A percentile compares a stretch with the other conserved stretches of the same genome.
These are phyloP conservation scores for Penicillium sp. DNA, from an alignment of 2,329 filamentous ascomycete species.

Conservation along the genomic window DNA sequence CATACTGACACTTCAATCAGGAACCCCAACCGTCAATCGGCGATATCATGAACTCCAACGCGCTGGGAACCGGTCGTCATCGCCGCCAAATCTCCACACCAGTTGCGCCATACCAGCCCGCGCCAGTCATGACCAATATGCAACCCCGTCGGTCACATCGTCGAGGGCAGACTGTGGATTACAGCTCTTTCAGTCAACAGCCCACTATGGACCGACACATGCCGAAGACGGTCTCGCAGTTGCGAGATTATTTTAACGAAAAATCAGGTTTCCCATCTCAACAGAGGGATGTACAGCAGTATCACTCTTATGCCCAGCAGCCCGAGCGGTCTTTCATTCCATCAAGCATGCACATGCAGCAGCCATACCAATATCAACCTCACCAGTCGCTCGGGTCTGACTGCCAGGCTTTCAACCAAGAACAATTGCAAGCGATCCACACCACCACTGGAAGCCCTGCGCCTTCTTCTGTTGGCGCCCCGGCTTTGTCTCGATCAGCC, in stretches of 20 bases:
- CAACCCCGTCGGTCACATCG: slow-evolving; percentile 51
- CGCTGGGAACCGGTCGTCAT: slow-evolving; percentile 58
- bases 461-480: slow-evolving; percentile 11
- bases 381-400: slow-evolving; percentile 22
- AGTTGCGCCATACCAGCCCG: slow-evolving; percentile 57
- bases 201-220: slow-evolving; percentile 13
- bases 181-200: slow-evolving; percentile 51
- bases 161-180: slow-evolving; percentile 77
- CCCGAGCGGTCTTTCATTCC: slow-evolving; percentile 40
- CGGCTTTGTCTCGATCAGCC: slow-evolving; percentile 17
- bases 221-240: slow-evolving; percentile 20
- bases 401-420: slow-evolving; percentile 24
- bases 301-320: slow-evolving; percentile 25
- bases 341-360: slow-evolving; percentile 5
- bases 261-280: slow-evolving; percentile 20
- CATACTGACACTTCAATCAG: slow-evolving; percentile 51
- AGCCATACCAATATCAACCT: slow-evolving; percentile 25
- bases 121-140: slow-evolving; percentile 55
- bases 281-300: slow-evolving; percentile 11
- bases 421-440: slow-evolving; percentile 26
- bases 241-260: slow-evolving; percentile 24
- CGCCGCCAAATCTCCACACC: slow-evolving; percentile 82
- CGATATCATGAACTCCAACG: slow-evolving; percentile 23
- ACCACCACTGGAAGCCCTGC: slow-evolving; percentile 27
- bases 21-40: slow-evolving; percentile 41